phyloP scores from a whole-genome alignment of 2,329 filamentous ascomycete species.

The Aspergillus pseudoviridinutans region DNA sequence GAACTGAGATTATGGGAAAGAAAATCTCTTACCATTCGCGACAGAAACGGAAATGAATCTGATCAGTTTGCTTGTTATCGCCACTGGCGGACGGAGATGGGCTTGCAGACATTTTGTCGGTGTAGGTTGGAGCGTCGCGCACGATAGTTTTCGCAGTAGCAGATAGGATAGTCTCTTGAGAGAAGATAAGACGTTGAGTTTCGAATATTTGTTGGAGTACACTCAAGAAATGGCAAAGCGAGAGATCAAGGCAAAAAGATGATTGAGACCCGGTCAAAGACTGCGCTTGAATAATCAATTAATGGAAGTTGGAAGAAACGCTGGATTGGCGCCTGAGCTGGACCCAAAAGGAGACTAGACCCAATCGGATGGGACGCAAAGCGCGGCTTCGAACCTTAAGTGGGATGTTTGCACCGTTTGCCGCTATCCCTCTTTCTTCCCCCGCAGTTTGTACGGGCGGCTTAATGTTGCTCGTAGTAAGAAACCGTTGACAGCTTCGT shows the following conservation, averaged over 20 bases:
- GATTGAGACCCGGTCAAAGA: neutral
- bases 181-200: neutral
- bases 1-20: neutral
- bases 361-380: slow-evolving; percentile 2
- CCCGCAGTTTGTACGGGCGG: slow-evolving; percentile 26
- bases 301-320: slow-evolving; percentile 18
- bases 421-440: slow-evolving; percentile 14
- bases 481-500: neutral
- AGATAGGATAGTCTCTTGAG: neutral
- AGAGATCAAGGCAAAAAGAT: neutral
- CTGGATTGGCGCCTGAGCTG: neutral
- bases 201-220: neutral
- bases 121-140: neutral
- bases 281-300: neutral
- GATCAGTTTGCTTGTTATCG: slow-evolving; percentile 51
- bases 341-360: slow-evolving; percentile 6
- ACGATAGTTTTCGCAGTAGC: neutral
- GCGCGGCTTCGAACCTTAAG: slow-evolving; percentile 7
- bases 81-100: slow-evolving; percentile 40
- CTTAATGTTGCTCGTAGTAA: neutral
- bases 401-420: slow-evolving; percentile 18
- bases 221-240: neutral
- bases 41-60: slow-evolving; percentile 97
- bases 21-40: slow-evolving; percentile 70
- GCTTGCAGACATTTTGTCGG: slow-evolving; percentile 37